These are phyloP conservation scores for Glycyrrhiza uralensis DNA, from an alignment of 306 rosid species.

Conservation along the genomic window DNA sequence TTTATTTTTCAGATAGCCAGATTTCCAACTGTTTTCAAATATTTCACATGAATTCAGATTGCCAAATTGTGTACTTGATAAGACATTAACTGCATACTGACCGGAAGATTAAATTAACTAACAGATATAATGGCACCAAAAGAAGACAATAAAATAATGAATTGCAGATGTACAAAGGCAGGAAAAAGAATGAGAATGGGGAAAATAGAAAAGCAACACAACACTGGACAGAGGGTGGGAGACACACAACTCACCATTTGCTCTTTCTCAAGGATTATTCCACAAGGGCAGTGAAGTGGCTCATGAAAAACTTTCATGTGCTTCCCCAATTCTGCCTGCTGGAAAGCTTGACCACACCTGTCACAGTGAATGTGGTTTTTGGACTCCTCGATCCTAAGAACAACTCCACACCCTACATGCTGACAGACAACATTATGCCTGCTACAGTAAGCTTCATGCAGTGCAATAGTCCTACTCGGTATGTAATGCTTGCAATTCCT, in stretches of 20 bases:
- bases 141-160: not conserved
- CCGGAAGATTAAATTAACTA: not conserved
- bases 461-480: conserved; percentile 72
- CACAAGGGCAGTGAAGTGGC: conserved; percentile 84
- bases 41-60: conserved; percentile 8
- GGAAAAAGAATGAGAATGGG: not conserved
- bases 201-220: not conserved
- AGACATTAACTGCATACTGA: not conserved
- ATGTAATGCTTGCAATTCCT: conserved; percentile 80
- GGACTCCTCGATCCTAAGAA: conserved; percentile 83
- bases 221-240: not conserved
- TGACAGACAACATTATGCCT: conserved; percentile 79
- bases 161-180: not conserved
- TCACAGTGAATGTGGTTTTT: conserved; percentile 86
- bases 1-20: not conserved
- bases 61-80: not conserved
- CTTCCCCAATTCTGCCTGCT: conserved; percentile 78
- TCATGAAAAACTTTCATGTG: conserved; percentile 91
- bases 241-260: conserved; percentile 66
- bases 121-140: not conserved
- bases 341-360: conserved; percentile 83
- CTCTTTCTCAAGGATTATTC: conserved; percentile 80
- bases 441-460: conserved; percentile 93
- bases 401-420: conserved; percentile 75
- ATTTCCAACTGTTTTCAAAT: not conserved